Percentiles rank a stretch among this genome's conserved stretches.
phyloP scores from a whole-genome alignment of 2,329 filamentous ascomycete species.

The Trichoderma cornu-damae region DNA sequence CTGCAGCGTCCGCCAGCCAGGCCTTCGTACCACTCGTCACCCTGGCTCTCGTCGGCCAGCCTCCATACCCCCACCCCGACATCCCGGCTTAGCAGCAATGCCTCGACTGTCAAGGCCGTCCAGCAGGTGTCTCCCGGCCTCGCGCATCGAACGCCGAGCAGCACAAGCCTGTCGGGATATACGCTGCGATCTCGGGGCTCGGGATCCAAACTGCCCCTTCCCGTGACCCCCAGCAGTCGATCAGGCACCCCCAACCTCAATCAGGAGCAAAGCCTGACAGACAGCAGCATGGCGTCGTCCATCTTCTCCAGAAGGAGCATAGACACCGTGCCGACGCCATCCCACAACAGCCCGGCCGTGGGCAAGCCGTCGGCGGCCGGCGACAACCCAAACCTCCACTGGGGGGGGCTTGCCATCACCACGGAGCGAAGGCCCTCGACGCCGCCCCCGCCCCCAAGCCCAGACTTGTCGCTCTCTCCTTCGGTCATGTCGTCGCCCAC shows the following conservation, averaged over 20 bases:
- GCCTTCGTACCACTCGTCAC: constrained; percentile 8
- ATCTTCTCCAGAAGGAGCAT: constrained; percentile 37
- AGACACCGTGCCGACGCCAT: constrained; percentile 32
- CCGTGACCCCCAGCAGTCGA: constrained; percentile 34
- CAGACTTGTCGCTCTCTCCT: constrained; percentile 26
- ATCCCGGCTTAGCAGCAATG: constrained; percentile 1
- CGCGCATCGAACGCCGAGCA: constrained; percentile 25
- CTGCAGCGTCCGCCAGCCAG: constrained; percentile 18
- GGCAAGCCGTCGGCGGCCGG: constrained; percentile 19
- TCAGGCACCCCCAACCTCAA: constrained; percentile 33
- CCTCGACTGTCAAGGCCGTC: constrained; percentile 19
- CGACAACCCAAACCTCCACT: constrained; percentile 23
- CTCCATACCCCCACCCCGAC: constrained; percentile 7
- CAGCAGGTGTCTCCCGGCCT: constrained; percentile 19
- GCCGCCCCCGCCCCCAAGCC: constrained; percentile 23
- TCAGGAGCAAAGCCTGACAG: constrained; percentile 37
- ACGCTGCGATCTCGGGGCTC: constrained; percentile 34
- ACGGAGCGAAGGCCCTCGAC: constrained; percentile 16
- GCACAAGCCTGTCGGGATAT: constrained; percentile 27
- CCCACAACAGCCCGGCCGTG: constrained; percentile 29
- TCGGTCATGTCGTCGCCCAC: constrained; percentile 33
- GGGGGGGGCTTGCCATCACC: constrained; percentile 25
- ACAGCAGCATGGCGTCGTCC: constrained; percentile 42
- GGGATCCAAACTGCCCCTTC: constrained; percentile 37
- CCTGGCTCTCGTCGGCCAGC: constrained; percentile 7